Evolutionary conservation across 2,329 filamentous ascomycete genomes (phyloP), one percentile per base, ranked within the genome.

Genomic region (Lasiodiplodia sp.): DNA sequence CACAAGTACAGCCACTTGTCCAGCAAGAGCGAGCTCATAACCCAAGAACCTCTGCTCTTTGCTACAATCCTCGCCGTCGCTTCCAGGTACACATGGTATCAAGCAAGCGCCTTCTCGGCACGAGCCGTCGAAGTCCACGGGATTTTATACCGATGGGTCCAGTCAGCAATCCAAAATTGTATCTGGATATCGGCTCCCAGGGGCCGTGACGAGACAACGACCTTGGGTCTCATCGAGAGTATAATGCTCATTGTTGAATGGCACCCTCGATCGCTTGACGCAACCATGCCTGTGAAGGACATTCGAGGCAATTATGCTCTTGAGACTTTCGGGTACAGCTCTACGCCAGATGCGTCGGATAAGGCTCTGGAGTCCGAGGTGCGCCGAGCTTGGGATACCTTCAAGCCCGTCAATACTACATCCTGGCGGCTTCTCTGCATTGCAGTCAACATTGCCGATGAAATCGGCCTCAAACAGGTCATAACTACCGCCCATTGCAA

Each of bases 221-320:
- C 40, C 12, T 18, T 44, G 40, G 18, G 40, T 18, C 12, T 44
- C 18, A 18, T 44, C 40, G 40, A 44, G 40, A 44, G 40, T 18
- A 53, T 53, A 21, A 53, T 53, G 51, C 10, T 53, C 21, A 25
- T 53, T 3, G 51, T 53, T 12, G 55, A 57, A 28, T 53, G 51
- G 51, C 51, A 28, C 10, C 51, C 55, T 4, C 55, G 55, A 2
- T 16, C 34, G 2, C n/a, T 40, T 7, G 51, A 40, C 55, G n/a
- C 23, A 23, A 23, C 23, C 28, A 18, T n/a, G 34, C 16, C 25
- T 40, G 31, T 34, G 23, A 57, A 11, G 7, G 55, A 38, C 1
- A 57, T 57, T 8, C 18, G 31, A 4, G 34, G 55, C 23, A n/a
- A 21, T 11, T 57, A 57, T 10, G 11, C 55, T 12, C 55, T 57